Conservation (phyloP, 495 filamentous ascomycete species). For the Parathielavia hyrcaniae region DNA sequence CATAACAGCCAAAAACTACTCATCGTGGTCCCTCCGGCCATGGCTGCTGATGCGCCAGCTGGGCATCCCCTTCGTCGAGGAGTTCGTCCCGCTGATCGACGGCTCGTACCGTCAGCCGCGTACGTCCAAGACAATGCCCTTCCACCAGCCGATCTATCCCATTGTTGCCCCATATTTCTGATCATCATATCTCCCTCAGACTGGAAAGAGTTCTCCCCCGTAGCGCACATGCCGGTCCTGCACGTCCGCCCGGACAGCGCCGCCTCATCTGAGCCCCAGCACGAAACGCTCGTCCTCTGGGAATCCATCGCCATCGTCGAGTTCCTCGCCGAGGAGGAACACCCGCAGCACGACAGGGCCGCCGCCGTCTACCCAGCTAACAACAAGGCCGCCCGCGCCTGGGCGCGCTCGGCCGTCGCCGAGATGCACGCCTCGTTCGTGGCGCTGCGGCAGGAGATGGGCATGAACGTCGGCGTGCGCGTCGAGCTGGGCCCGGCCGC, state of each 20-base stretch:
- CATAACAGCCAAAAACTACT: slow-evolving; percentile 36
- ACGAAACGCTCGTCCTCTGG: slow-evolving; percentile 28
- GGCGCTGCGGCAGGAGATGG: slow-evolving; percentile 39
- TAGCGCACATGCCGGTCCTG: slow-evolving; percentile 32
- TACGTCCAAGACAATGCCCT: not conserved
- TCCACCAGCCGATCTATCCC: not conserved
- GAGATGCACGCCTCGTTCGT: slow-evolving; percentile 54
- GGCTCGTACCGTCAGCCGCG: slow-evolving; percentile 22
- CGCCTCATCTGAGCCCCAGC: not conserved
- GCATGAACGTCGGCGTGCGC: slow-evolving; percentile 43
- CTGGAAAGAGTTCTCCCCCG: slow-evolving; percentile 30
- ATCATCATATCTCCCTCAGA: not conserved
- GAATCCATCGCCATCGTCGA: slow-evolving; percentile 53
- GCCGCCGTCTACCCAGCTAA: slow-evolving; percentile 44
- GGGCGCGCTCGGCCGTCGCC: slow-evolving; percentile 46
- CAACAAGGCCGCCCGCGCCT: slow-evolving; percentile 36
- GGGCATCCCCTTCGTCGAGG: slow-evolving; percentile 30
- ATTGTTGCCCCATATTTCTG: not conserved
- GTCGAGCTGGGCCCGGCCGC: slow-evolving; percentile 23
- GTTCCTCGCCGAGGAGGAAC: slow-evolving; percentile 47
- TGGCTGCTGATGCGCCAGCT: slow-evolving; percentile 32
- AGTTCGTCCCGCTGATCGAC: slow-evolving; percentile 16
- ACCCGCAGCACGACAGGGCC: slow-evolving; percentile 36
- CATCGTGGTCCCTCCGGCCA: slow-evolving; percentile 34
- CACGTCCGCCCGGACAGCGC: slow-evolving; percentile 15